A percentile compares a stretch with the other conserved stretches of the same genome.
Evolutionary conservation across 1,284 basidiomycete genomes (phyloP).

Genomic region (Microbotryomycetes sp.): DNA sequence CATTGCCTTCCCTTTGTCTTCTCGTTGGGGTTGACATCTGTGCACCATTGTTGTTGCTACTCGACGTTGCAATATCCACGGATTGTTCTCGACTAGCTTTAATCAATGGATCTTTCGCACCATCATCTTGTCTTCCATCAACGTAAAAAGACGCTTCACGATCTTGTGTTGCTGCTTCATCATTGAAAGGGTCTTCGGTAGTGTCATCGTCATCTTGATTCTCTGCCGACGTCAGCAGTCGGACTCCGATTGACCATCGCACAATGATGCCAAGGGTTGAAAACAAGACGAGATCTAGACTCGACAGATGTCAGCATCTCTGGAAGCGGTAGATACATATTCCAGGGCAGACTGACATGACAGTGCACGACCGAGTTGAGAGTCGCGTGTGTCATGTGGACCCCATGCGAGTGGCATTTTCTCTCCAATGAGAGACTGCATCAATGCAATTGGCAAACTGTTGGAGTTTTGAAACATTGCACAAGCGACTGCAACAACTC

Average conservation of each 20-base stretch:
- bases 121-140: neutral
- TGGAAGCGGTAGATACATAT: neutral
- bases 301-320: slow-evolving; percentile 27
- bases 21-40: neutral
- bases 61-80: neutral
- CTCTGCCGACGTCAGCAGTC: slow-evolving; percentile 44
- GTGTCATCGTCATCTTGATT: slow-evolving; percentile 15
- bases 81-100: too few species aligned
- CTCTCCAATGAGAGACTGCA: slow-evolving; percentile 44
- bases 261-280: slow-evolving; percentile 46
- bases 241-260: slow-evolving; percentile 46
- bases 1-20: neutral
- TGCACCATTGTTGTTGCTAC: neutral
- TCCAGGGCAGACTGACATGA: slow-evolving; percentile 24
- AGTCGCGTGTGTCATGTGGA: slow-evolving; percentile 34
- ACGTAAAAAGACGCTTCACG: neutral
- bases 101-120: neutral
- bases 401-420: slow-evolving; percentile 38
- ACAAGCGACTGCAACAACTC: slow-evolving; percentile 27
- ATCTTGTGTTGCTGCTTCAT: slow-evolving; percentile 4
- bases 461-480: slow-evolving; percentile 41
- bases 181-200: slow-evolving; percentile 2
- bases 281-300: slow-evolving; percentile 44
- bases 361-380: slow-evolving; percentile 36
- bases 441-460: slow-evolving; percentile 46